Evolutionary conservation across 208 protist species (phyloP).

Genomic region (Porcisia deanei): DNA sequence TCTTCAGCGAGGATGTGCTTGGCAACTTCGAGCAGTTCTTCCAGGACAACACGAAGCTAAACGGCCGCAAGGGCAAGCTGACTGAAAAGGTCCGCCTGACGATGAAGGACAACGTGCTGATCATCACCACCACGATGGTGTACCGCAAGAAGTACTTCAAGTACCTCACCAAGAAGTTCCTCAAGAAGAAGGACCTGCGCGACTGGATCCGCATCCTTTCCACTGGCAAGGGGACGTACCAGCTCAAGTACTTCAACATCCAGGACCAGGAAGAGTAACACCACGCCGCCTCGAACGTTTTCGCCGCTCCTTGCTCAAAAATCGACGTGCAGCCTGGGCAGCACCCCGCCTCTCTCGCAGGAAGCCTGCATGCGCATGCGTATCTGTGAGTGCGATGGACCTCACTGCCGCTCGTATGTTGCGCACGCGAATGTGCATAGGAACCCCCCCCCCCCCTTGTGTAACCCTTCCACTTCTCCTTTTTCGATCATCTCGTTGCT

Average conservation of each 20-base stretch:
- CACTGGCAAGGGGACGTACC: slow-evolving; percentile 95
- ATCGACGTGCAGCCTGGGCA: too few relatives aligned
- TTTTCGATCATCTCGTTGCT: too few relatives aligned
- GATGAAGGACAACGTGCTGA: slow-evolving; percentile 92
- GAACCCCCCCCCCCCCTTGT: too few relatives aligned
- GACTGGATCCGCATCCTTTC: slow-evolving; percentile 98
- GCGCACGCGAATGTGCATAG: too few relatives aligned
- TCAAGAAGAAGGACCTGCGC: slow-evolving; percentile 98
- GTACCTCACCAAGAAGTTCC: slow-evolving; percentile 99
- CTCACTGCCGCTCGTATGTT: too few relatives aligned
- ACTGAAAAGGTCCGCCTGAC: slow-evolving; percentile 90
- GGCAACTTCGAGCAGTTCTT: slow-evolving; percentile 96
- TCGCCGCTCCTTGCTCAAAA: background rate
- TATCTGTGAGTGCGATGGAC: too few relatives aligned
- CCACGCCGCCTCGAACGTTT: background rate
- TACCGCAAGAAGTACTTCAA: slow-evolving; percentile 99
- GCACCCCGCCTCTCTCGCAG: too few relatives aligned
- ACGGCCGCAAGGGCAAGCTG: slow-evolving; percentile 97
- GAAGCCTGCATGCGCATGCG: too few relatives aligned
- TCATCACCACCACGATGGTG: slow-evolving; percentile 84
- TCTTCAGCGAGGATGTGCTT: slow-evolving; percentile 86
- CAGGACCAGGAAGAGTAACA: slow-evolving; percentile 91
- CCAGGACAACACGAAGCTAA: slow-evolving; percentile 97
- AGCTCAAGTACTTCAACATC: slow-evolving; percentile 99
- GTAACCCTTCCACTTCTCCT: too few relatives aligned